Evolutionary conservation across 192 early-diverging fungal species (phyloP), one percentile per base, ranked within the genome.

Genomic region (Entomortierella parvispora): DNA sequence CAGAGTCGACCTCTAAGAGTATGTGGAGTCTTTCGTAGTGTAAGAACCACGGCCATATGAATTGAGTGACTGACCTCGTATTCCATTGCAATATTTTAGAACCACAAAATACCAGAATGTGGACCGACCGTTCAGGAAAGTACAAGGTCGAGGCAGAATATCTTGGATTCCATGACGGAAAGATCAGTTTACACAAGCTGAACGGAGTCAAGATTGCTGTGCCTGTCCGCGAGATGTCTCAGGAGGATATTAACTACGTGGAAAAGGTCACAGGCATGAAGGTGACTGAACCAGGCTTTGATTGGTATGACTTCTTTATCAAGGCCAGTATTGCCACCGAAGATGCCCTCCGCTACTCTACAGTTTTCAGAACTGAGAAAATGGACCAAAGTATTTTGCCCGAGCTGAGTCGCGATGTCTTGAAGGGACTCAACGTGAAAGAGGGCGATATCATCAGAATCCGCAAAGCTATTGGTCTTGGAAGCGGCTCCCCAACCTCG

Each of bases 151-250:
- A 98, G 33, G 97, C 97, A 9, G 89, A 94, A 76, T 97, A 92
- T 34, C 37, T 98, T 18, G 79, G 84, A 28, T 88, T 93, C 55
- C 55, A 82, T 22, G 92, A 97, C n/a, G 93, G 92, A 56, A 93
- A 95, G 61, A 90, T 96, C 34, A 92, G 97, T 23, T 77, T 99
- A 50, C 96, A 97, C 80, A 99, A 99, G 71, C 80, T 89, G 4
- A 99, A 99, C 76, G 95, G 95, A 62, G 95, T 96, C 55, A 96
- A 90, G 49, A 98, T 99, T 74, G 91, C 86, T 28, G 97, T 99
- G 12, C 91, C 95, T 2, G 76, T 97, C 33, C 90, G 93, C 7
- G 97, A 97, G 68, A 90, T 99, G 66, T 88, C 88, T 0, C 69
- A 75, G n/a, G 85, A 85, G 34, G 89, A 86, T 66, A 56, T 87